These are phyloP conservation scores for Globisporangium nunn DNA, from an alignment of 352 stramenopile genomes.

Conservation along the genomic window DNA sequence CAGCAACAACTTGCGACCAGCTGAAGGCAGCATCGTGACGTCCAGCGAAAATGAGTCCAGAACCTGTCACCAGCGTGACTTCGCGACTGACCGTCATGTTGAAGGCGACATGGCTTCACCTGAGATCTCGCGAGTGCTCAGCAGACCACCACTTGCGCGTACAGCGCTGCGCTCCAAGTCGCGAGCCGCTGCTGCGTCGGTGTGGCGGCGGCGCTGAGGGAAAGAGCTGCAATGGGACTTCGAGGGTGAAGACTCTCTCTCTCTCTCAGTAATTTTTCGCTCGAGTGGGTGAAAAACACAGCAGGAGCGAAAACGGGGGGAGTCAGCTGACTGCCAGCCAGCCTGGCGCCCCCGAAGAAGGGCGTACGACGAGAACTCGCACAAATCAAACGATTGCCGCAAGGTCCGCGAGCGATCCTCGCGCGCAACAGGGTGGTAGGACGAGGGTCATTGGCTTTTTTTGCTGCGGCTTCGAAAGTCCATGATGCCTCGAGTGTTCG, in stretches of 20 bases:
- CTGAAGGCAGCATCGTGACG: not conserved
- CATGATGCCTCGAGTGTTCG: too few relatives aligned
- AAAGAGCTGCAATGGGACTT: not conserved
- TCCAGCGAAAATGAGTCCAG: slow-evolving; percentile 12
- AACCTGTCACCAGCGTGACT: slow-evolving; percentile 10
- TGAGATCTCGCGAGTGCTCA: not conserved
- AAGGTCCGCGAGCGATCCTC: not conserved
- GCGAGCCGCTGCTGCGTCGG: too few relatives aligned
- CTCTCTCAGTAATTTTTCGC: not conserved
- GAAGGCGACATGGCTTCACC: not conserved
- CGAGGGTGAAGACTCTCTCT: too few relatives aligned
- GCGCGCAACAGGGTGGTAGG: not conserved
- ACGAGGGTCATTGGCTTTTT: not conserved
- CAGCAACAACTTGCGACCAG: not conserved
- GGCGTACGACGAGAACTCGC: too few relatives aligned
- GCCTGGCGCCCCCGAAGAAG: too few relatives aligned
- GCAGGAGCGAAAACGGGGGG: not conserved
- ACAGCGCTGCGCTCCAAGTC: not conserved
- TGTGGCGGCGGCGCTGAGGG: not conserved
- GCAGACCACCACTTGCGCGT: too few relatives aligned
- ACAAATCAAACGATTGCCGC: not conserved
- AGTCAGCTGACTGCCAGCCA: not conserved
- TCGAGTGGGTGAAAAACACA: not conserved
- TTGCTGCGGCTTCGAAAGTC: not conserved
- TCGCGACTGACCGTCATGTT: not conserved